A percentile compares a stretch with the other conserved stretches of the same genome.
phyloP scores from a whole-genome alignment of 345 rosid genomes.

The Salix viminalis region DNA sequence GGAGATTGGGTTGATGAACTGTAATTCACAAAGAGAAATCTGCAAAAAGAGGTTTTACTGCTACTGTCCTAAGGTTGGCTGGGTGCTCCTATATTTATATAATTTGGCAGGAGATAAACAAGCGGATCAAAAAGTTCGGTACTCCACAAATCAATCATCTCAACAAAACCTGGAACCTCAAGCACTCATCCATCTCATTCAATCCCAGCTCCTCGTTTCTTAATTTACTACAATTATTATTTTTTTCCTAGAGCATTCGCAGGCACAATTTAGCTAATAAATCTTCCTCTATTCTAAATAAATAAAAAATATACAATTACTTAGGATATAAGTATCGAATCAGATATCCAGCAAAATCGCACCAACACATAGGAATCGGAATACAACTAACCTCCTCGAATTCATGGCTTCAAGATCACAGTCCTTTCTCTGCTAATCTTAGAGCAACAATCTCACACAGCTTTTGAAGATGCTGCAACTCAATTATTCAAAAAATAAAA shows the following conservation, averaged over 20 bases:
- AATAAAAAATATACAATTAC: neutral
- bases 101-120: neutral
- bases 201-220: neutral
- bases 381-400: conserved; percentile 31
- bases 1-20: neutral
- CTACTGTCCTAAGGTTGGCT: neutral
- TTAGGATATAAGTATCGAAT: neutral
- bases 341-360: neutral
- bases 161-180: neutral
- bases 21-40: neutral
- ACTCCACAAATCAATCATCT: neutral
- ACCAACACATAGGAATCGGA: neutral
- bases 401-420: conserved; percentile 41
- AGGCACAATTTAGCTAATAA: neutral
- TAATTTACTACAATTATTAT: neutral
- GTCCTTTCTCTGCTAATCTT: conserved; percentile 2
- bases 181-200: neutral
- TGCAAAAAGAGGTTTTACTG: neutral
- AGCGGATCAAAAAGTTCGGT: neutral
- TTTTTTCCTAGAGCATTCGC: too few species aligned
- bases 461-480: neutral
- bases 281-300: neutral
- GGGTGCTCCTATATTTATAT: neutral
- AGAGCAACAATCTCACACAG: neutral
- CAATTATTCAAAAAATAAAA: neutral